Base-by-base conservation (phyloP, 371 early-diverging fungal genomes). In the Dinochytrium kinnereticum region DNA sequence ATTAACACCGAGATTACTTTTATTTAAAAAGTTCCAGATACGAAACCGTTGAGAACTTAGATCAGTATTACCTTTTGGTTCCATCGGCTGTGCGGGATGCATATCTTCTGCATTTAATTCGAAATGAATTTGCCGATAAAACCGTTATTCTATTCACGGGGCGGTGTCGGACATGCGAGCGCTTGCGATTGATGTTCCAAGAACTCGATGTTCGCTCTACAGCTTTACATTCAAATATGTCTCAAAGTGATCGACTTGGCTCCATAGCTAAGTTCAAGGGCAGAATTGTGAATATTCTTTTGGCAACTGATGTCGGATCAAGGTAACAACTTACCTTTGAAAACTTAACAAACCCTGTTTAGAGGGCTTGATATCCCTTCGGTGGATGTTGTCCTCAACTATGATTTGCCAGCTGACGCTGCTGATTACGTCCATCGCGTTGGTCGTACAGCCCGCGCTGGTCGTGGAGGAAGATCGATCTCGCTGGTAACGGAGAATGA, bases 281-380 rank as follows among this genome's bases (percentile, higher is more conserved):
- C 36, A 92, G 91, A 64, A 90, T 92, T 5, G 89, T 93, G 26
- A 90, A 89, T 34, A 89, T 98, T 10, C 82, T 99, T 66, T 89
- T 99, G 28, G 94, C 98, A 17, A 99, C 99, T 0, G 99, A 99
- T 82, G 98, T 99, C 17, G 99, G 95, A 51, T 92, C 93, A 82
- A 91, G 94, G 92, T 91, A 88, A 73, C 86, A 78, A 0, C 13
- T 21, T 3, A 31, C 44, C 44, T 44, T 61, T 13, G 7, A 7
- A 3, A 15, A 33, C 31, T 61, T 33, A 61, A 33, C 19, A 13
- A 17, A 31, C 13, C 10, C 36, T 3, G 36, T 33, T 7, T 61
- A 83, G 99, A 87, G 99, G 99, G 82, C 86, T 99, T 57, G 99
- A 99, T 90, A 99, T 99, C 72, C 97, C 98, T 15, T 86, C 92